A percentile compares a stretch with the other conserved stretches of the same genome.
phyloP scores from a whole-genome alignment of 441 rosid species.

The California macrophylla region DNA sequence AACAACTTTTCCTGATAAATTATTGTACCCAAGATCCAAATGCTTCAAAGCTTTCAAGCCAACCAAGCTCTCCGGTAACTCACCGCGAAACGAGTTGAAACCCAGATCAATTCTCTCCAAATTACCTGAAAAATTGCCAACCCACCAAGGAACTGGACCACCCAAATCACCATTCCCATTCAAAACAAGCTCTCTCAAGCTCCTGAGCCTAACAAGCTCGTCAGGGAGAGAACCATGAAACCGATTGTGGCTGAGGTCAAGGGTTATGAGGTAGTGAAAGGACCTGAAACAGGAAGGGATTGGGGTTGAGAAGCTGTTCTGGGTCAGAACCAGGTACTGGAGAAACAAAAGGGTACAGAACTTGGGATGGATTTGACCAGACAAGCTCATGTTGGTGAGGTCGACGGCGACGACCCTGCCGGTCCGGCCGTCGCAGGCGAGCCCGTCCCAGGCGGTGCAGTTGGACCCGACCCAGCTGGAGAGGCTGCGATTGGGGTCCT shows the following conservation, averaged over 20 bases:
- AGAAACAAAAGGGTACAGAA: slow-evolving; percentile 50
- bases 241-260: slow-evolving; percentile 56
- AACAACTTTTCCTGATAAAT: slow-evolving; percentile 38
- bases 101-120: slow-evolving; percentile 57
- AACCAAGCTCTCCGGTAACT: slow-evolving; percentile 47
- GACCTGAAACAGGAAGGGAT: slow-evolving; percentile 56
- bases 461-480: slow-evolving; percentile 55
- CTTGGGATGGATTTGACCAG: slow-evolving; percentile 47
- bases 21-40: slow-evolving; percentile 56
- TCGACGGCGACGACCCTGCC: slow-evolving; percentile 53
- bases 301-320: slow-evolving; percentile 42
- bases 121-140: slow-evolving; percentile 49
- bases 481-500: slow-evolving; percentile 43
- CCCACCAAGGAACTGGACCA: slow-evolving; percentile 56
- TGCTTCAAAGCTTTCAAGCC: slow-evolving; percentile 41
- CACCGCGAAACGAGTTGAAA: slow-evolving; percentile 57
- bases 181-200: slow-evolving; percentile 48
- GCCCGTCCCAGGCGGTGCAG: slow-evolving; percentile 59
- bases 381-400: slow-evolving; percentile 43
- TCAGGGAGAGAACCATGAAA: slow-evolving; percentile 50
- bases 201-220: slow-evolving; percentile 33
- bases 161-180: slow-evolving; percentile 46
- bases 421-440: slow-evolving; percentile 48
- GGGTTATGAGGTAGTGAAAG: slow-evolving; percentile 40
- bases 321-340: slow-evolving; percentile 43